A percentile compares a stretch with the other conserved stretches of the same genome.
phyloP scores from a whole-genome alignment of 345 rosid species.

The Pistacia integerrima region DNA sequence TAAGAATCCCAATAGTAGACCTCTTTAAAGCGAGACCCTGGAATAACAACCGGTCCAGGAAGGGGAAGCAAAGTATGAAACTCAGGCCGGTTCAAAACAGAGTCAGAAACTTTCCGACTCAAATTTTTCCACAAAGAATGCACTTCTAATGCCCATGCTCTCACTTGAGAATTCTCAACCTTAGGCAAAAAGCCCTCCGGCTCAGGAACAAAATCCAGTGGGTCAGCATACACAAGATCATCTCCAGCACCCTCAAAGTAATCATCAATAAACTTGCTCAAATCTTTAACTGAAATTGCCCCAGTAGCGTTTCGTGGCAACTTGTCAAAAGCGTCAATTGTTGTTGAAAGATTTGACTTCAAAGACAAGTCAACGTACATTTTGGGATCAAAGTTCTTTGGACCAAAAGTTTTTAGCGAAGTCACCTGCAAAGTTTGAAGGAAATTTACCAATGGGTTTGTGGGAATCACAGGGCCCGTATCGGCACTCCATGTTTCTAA shows the following conservation, averaged over 20 bases:
- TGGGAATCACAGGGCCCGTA: slow-evolving; percentile 32
- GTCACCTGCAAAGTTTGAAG: slow-evolving; percentile 68
- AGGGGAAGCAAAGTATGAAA: slow-evolving; percentile 77
- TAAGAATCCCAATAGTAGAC: slow-evolving; percentile 98
- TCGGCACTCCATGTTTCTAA: background rate
- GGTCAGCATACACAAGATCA: slow-evolving; percentile 55
- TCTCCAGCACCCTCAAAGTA: slow-evolving; percentile 58
- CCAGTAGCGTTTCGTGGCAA: slow-evolving; percentile 46
- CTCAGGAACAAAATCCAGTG: slow-evolving; percentile 62
- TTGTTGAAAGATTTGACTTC: slow-evolving; percentile 43
- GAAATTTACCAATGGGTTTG: slow-evolving; percentile 51
- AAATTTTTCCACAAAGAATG: slow-evolving; percentile 81
- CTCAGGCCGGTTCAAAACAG: slow-evolving; percentile 52
- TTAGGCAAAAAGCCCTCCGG: slow-evolving; percentile 67
- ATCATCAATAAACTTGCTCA: slow-evolving; percentile 24
- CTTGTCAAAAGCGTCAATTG: slow-evolving; percentile 48
- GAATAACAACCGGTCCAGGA: slow-evolving; percentile 64
- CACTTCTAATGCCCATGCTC: slow-evolving; percentile 82
- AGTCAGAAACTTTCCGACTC: slow-evolving; percentile 55
- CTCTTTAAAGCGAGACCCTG: slow-evolving; percentile 88
- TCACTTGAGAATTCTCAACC: slow-evolving; percentile 63
- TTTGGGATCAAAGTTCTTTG: slow-evolving; percentile 60
- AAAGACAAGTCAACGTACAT: slow-evolving; percentile 67
- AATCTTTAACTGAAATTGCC: slow-evolving; percentile 30
- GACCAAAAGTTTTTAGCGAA: slow-evolving; percentile 50